Evolutionary conservation across 2,329 filamentous ascomycete genomes (phyloP), one percentile per base, ranked within the genome.

Genomic region (Colletotrichum plurivorum): DNA sequence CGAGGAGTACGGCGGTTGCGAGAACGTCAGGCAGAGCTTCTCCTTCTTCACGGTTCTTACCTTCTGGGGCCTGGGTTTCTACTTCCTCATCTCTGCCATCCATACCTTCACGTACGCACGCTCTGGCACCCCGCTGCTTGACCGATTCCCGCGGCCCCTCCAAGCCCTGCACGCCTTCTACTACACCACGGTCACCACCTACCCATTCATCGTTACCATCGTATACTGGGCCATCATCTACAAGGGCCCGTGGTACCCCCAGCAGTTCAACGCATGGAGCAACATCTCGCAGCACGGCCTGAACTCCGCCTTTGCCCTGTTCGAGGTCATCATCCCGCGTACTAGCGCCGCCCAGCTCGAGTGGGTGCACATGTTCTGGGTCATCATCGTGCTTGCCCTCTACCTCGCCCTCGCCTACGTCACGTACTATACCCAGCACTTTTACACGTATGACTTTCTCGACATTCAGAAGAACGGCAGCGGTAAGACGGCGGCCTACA

Each of bases 31-130:
- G 60, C 80, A 84, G 53, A 87, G 86, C 53, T 96, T 97, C 83
- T 93, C 90, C 74, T 97, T 89, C 84, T 97, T 97, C 83, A 97
- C 94, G 31, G 85, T 90, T 75, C 83, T 96, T 67, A 93, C 92
- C 10, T 96, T 92, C 85, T 96, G 93, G 93, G 93, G 93, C 2
- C 81, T 95, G 43, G 90, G 88, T 25, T 95, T 95, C 82, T 97
- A 97, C 84, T 91, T 92, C 77, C 84, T 90, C 65, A 82, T 91
- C 75, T 85, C 92, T 1, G 85, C 91, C 18, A 71, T 89, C 18
- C 93, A 97, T 82, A 94, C 92, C 6, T 81, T 89, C 60, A 86
- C 85, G 55, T 96, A 95, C 81, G 86, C 87, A 13, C 79, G 82
- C 49, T 81, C 81, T 31, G 85, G 87, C 52, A 76, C 78, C 3